Conservation (phyloP, 2,329 filamentous ascomycete genomes). For the Fusarium goolgardi region DNA sequence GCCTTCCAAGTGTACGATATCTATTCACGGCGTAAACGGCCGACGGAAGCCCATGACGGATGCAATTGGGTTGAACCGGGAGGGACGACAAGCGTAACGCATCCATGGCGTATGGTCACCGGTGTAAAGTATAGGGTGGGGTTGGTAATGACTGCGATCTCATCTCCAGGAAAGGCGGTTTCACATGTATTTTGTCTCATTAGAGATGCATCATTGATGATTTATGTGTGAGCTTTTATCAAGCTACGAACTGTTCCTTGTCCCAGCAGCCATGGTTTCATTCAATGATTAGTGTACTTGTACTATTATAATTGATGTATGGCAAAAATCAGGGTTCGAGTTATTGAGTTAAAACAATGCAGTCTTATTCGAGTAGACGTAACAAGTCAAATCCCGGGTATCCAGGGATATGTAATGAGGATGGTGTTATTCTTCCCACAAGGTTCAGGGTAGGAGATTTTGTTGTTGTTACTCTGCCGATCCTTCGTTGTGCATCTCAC, state of each 20-base stretch:
- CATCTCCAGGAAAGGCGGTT: slow-evolving; percentile 47
- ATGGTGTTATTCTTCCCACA: too few species aligned
- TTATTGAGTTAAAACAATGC: not conserved
- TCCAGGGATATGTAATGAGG: not conserved
- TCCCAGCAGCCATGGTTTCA: not conserved
- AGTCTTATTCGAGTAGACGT: not conserved
- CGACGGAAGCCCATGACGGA: slow-evolving; percentile 40
- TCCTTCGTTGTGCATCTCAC: not conserved
- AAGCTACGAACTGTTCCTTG: not conserved
- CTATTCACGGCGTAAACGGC: slow-evolving; percentile 45
- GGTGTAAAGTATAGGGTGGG: slow-evolving; percentile 47
- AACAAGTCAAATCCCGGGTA: too few species aligned
- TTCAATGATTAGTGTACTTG: not conserved
- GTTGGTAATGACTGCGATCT: slow-evolving; percentile 47
- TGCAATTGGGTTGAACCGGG: slow-evolving; percentile 37
- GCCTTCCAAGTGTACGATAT: slow-evolving; percentile 47
- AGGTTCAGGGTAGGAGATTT: slow-evolving; percentile 21
- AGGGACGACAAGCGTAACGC: slow-evolving; percentile 35
- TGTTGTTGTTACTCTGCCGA: not conserved
- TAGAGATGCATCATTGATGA: slow-evolving; percentile 42
- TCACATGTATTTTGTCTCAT: slow-evolving; percentile 47
- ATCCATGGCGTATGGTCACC: slow-evolving; percentile 37
- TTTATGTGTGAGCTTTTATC: slow-evolving; percentile 37
- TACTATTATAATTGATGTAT: not conserved
- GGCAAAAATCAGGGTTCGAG: not conserved